These are phyloP conservation scores for Trifolium repens DNA, from an alignment of 306 rosid species.

Conservation along the genomic window DNA sequence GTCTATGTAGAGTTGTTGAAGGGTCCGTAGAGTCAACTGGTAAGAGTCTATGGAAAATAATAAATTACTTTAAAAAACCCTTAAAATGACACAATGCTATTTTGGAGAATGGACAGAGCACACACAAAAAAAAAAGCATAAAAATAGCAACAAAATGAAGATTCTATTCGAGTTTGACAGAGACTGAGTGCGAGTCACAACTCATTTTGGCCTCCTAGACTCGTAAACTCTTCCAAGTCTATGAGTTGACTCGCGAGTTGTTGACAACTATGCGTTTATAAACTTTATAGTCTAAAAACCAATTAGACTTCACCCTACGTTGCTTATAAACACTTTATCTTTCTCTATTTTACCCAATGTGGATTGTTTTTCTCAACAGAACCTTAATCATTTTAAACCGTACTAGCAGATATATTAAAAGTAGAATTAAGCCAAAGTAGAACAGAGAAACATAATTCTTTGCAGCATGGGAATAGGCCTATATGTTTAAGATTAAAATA, in stretches of 20 bases:
- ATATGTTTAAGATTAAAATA: background rate
- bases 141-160: no score
- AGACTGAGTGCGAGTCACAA: background rate
- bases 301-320: background rate
- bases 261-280: background rate
- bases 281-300: background rate
- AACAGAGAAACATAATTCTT: slow-evolving; percentile 29
- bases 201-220: background rate
- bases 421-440: slow-evolving; percentile 13
- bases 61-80: background rate
- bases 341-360: background rate
- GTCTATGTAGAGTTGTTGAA: no score
- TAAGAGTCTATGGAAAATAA: background rate
- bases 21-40: no score
- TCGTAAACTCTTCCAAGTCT: background rate
- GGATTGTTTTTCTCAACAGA: background rate
- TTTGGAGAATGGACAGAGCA: background rate
- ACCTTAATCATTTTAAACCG: background rate
- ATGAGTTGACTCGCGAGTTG: background rate
- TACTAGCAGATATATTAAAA: background rate
- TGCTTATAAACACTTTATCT: background rate
- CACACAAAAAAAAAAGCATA: no score
- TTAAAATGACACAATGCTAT: background rate
- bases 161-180: background rate
- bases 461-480: background rate